Evolutionary conservation across 2,329 filamentous ascomycete genomes (phyloP).

Genomic region (Epichloe aotearoae): DNA sequence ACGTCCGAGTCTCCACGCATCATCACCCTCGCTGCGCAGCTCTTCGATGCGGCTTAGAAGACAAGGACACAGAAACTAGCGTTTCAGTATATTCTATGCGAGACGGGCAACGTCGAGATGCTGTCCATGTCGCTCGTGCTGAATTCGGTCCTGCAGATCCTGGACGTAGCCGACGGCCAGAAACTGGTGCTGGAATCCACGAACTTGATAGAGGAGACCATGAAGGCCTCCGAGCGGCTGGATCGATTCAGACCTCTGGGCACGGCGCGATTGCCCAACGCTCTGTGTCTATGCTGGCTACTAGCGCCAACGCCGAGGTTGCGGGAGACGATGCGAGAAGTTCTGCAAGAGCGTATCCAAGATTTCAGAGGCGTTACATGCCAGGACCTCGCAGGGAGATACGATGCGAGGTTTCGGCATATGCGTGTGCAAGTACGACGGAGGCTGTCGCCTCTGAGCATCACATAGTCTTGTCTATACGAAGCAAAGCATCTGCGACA

Average conservation of each 20-base stretch:
- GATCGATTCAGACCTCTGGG: constrained; percentile 1
- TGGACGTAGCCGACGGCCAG: neutral
- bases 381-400: neutral
- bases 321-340: neutral
- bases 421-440: neutral
- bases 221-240: neutral
- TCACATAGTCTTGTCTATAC: neutral
- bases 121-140: constrained; percentile 2
- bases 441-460: neutral
- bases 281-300: neutral
- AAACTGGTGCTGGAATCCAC: neutral
- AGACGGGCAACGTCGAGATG: constrained; percentile 1
- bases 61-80: neutral
- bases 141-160: constrained; percentile 1
- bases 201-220: neutral
- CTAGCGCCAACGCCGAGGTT: neutral
- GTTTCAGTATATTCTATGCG: neutral
- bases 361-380: constrained; percentile 1
- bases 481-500: too few relatives aligned
- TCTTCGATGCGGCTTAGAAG: neutral
- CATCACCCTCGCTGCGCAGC: neutral
- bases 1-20: neutral
- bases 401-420: neutral
- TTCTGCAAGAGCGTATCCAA: neutral
- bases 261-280: constrained; percentile 1